These are phyloP conservation scores for Cucurbita argyrosperma DNA, from an alignment of 306 rosid genomes.

Conservation along the genomic window DNA sequence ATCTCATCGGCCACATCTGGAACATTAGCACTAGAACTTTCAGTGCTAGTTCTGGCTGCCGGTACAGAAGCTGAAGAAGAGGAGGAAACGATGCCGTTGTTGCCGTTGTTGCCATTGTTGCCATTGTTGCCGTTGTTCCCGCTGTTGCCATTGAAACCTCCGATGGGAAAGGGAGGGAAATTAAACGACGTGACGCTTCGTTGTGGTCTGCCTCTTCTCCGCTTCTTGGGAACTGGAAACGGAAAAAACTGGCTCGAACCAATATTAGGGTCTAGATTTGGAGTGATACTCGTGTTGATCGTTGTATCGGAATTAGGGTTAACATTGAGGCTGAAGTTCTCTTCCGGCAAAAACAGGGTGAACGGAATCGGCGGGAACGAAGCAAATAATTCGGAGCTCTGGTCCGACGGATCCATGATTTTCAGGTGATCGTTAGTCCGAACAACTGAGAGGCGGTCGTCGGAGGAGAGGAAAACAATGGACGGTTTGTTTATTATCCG, in stretches of 20 bases:
- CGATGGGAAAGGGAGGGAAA: slow-evolving; percentile 21
- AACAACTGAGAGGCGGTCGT: not conserved
- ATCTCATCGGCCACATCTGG: slow-evolving; percentile 63
- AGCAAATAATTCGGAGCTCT: slow-evolving; percentile 25
- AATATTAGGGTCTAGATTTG: slow-evolving; percentile 19
- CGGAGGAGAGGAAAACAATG: not conserved
- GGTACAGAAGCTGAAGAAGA: slow-evolving; percentile 13
- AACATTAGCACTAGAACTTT: slow-evolving; percentile 11
- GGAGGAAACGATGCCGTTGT: slow-evolving; percentile 19
- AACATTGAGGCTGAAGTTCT: slow-evolving; percentile 16
- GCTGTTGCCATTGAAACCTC: slow-evolving; percentile 17
- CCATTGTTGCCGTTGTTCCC: slow-evolving; percentile 17
- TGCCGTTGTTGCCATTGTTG: slow-evolving; percentile 7
- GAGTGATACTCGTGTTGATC: not conserved
- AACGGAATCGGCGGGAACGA: slow-evolving; percentile 38
- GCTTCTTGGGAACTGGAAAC: slow-evolving; percentile 71
- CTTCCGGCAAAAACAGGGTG: slow-evolving; percentile 21
- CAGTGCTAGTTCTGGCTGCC: slow-evolving; percentile 19
- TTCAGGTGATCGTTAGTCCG: not conserved
- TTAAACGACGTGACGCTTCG: slow-evolving; percentile 49
- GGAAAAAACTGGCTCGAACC: slow-evolving; percentile 30
- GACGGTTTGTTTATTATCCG: not conserved
- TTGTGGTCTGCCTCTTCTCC: slow-evolving; percentile 75
- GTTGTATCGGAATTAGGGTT: slow-evolving; percentile 24
- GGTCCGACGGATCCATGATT: slow-evolving; percentile 25